phyloP scores from a whole-genome alignment of 257 asterid species.

The Gentiana dahurica region DNA sequence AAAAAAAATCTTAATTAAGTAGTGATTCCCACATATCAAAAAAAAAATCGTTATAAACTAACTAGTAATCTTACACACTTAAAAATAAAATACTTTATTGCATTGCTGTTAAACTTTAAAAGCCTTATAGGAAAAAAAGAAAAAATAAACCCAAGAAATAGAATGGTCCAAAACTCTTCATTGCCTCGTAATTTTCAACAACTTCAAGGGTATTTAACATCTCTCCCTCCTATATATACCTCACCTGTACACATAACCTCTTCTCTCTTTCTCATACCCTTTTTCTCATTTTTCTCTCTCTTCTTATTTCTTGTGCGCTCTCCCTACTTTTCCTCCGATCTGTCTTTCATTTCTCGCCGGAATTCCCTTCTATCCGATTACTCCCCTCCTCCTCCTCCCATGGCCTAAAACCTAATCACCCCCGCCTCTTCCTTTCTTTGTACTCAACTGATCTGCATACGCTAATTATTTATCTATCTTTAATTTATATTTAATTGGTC shows the following conservation, averaged over 20 bases:
- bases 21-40: no score
- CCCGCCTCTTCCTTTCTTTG: neutral
- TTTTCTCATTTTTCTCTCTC: neutral
- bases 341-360: neutral
- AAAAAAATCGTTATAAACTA: no score
- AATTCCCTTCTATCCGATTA: neutral
- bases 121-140: no score
- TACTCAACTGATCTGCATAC: slow-evolving; percentile 7
- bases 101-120: no score
- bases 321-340: neutral
- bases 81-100: no score
- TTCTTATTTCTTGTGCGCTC: no score
- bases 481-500: no score
- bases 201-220: slow-evolving; percentile 7
- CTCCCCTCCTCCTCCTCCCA: neutral
- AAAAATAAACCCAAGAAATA: neutral
- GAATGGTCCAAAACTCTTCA: neutral
- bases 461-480: neutral
- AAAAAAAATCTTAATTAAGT: no score
- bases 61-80: no score
- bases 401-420: neutral
- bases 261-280: neutral
- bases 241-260: neutral
- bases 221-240: slow-evolving; percentile 13
- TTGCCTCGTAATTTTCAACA: slow-evolving; percentile 8